These are phyloP conservation scores for Fusarium sp. DNA, from an alignment of 2,329 filamentous ascomycete genomes.

Conservation along the genomic window DNA sequence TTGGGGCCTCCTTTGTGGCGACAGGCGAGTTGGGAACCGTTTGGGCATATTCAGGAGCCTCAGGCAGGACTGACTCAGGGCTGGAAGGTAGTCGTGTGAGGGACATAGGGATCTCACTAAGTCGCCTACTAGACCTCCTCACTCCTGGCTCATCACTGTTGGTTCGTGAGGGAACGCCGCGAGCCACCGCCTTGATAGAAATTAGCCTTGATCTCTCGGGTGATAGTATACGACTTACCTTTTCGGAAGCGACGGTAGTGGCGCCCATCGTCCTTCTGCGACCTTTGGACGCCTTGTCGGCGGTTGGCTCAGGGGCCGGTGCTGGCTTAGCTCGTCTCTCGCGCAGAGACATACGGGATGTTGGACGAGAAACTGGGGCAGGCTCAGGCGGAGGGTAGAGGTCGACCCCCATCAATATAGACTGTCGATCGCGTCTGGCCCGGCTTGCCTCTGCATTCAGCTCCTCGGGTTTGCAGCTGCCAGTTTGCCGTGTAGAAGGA, in stretches of 20 bases:
- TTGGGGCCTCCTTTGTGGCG: constrained; percentile 53
- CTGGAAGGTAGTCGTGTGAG: constrained; percentile 32
- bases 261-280: constrained; percentile 72
- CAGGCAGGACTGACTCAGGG: constrained; percentile 14
- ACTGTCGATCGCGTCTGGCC: constrained; percentile 72
- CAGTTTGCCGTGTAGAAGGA: constrained; percentile 77
- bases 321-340: constrained; percentile 72
- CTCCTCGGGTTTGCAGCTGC: constrained; percentile 82
- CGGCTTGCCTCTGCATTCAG: constrained; percentile 76
- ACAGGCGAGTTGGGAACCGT: constrained; percentile 55
- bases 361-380: constrained; percentile 55
- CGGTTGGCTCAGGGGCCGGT: constrained; percentile 60
- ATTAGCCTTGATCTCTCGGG: neutral
- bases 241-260: constrained; percentile 41
- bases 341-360: constrained; percentile 76
- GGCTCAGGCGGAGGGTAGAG: constrained; percentile 40
- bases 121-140: constrained; percentile 57
- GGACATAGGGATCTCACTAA: constrained; percentile 60
- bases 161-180: constrained; percentile 47
- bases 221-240: constrained; percentile 37
- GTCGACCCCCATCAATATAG: constrained; percentile 53
- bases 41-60: constrained; percentile 37
- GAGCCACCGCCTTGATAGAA: constrained; percentile 48
- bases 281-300: constrained; percentile 50
- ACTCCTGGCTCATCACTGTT: constrained; percentile 40